Base-by-base conservation (phyloP, 345 rosid species). In the Brassica juncea region DNA sequence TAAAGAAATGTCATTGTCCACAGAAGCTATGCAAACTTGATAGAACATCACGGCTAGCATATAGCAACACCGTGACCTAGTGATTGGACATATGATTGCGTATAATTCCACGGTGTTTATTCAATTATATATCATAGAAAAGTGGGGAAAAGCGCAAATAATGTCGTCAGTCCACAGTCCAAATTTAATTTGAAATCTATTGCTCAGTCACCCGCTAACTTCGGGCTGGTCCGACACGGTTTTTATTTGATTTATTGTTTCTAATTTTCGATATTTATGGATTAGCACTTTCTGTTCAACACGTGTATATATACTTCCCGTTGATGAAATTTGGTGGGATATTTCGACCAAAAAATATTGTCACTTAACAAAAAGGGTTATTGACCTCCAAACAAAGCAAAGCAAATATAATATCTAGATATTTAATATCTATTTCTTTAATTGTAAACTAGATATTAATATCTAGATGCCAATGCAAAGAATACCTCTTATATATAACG, bases 161-260 rank as follows among this genome's bases (percentile, higher is more conserved):
- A 68, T 55, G 71, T 80, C 60, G 82, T 74, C 70, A 27, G 19
- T 11, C 63, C 7, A 74, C 76, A 55, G 71, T 69, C 67, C 68
- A 70, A 39, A 80, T 74, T 80, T 2, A 70, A 55, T 80, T 14
- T 31, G 83, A 80, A 74, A 74, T 80, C 23, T 55, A 39, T 64
- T 19, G 63, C 60, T 75, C 78, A 66, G 39, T 34, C 78, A 66
- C 44, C 72, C 80, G 68, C 35, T 39, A 70, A 11, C 30, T 54
- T 6, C 55, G 68, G 76, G 76, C 15, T 80, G 76, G 80, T 75
- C 72, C 76, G 80, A 70, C 80, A 74, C 28, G 39, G 62, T 61
- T 65, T 68, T 60, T 79, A 16, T 14, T 68, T 74, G 31, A 44
- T 65, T 59, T 66, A 19, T 66, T 61, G 55, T 65, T 44, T 73